A percentile compares a stretch with the other conserved stretches of the same genome.
These are phyloP conservation scores for Leptodontidium sp. DNA, from an alignment of 2,329 filamentous ascomycete genomes.

Conservation along the genomic window DNA sequence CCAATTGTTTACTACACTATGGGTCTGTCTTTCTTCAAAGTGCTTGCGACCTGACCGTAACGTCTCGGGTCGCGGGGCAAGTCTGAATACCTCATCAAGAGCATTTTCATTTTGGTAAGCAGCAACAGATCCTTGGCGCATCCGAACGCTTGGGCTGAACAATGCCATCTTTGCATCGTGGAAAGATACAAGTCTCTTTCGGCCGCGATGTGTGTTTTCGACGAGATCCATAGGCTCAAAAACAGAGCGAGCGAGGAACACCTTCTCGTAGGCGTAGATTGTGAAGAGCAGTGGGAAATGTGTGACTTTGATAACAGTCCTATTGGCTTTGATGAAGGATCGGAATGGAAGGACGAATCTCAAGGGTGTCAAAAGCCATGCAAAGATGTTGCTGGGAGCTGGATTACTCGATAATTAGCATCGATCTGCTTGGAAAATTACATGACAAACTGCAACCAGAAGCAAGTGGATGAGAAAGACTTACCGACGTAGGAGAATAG, in stretches of 20 bases:
- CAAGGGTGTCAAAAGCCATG: constrained; percentile 86
- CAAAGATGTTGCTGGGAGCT: constrained; percentile 88
- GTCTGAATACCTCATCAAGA: constrained; percentile 88
- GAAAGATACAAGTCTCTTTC: constrained; percentile 62
- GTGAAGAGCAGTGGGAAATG: constrained; percentile 87
- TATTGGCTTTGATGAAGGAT: constrained; percentile 84
- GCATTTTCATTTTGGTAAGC: constrained; percentile 91
- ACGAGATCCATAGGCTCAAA: constrained; percentile 87
- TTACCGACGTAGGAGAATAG: constrained; percentile 82
- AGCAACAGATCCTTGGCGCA: constrained; percentile 85
- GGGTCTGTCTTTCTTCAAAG: constrained; percentile 75
- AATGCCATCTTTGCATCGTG: constrained; percentile 62
- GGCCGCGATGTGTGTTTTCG: constrained; percentile 68
- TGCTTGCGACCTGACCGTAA: constrained; percentile 66
- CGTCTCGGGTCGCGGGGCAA: constrained; percentile 68
- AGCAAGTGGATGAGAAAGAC: neutral
- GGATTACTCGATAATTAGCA: neutral
- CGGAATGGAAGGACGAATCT: constrained; percentile 82
- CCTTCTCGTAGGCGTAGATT: constrained; percentile 87
- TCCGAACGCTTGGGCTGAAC: constrained; percentile 76
- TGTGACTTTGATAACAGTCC: constrained; percentile 89
- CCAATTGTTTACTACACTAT: constrained; percentile 87
- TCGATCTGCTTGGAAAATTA: too few relatives aligned
- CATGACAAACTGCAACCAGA: neutral
- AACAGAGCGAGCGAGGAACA: constrained; percentile 76